Percentiles rank a stretch among this genome's conserved stretches.
These are phyloP conservation scores for Lolium perenne DNA, from an alignment of 176 grass and related monocot genomes.

Conservation along the genomic window DNA sequence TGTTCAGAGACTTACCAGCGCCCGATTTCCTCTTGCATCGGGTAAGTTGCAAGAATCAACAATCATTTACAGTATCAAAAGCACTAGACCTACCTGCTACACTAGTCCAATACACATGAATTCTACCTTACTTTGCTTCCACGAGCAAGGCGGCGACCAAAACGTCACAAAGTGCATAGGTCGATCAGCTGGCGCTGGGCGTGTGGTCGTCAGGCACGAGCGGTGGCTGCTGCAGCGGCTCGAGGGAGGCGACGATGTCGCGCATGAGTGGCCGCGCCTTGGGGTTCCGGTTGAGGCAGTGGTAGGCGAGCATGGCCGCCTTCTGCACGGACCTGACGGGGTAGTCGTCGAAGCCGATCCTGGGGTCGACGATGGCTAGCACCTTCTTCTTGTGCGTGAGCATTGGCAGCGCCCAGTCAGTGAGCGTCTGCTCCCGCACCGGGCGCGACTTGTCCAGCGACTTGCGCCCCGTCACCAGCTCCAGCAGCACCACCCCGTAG, in stretches of 20 bases:
- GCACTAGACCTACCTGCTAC: not conserved
- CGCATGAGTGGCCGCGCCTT: slow-evolving; percentile 85
- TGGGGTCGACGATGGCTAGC: slow-evolving; percentile 58
- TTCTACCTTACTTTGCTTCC: not conserved
- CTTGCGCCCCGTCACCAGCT: slow-evolving; percentile 66
- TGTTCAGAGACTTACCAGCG: not conserved
- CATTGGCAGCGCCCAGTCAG: slow-evolving; percentile 72
- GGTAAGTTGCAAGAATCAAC: not conserved
- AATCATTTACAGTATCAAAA: not conserved
- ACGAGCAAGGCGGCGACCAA: not conserved
- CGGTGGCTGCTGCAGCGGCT: slow-evolving; percentile 62
- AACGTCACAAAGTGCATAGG: not conserved
- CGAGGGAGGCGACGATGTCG: slow-evolving; percentile 69
- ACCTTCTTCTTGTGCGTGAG: slow-evolving; percentile 50
- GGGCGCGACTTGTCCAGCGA: slow-evolving; percentile 75
- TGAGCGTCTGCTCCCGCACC: slow-evolving; percentile 68
- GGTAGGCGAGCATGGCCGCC: slow-evolving; percentile 77
- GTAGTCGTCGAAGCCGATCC: slow-evolving; percentile 51
- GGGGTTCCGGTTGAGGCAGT: slow-evolving; percentile 71
- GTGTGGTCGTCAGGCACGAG: not conserved
- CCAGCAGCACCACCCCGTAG: slow-evolving; percentile 85
- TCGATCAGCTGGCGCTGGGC: not conserved
- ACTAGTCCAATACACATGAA: not conserved
- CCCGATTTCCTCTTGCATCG: not conserved
- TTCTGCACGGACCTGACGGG: slow-evolving; percentile 66